phyloP scores from a whole-genome alignment of 345 rosid genomes.

The Citrus reticulata region DNA sequence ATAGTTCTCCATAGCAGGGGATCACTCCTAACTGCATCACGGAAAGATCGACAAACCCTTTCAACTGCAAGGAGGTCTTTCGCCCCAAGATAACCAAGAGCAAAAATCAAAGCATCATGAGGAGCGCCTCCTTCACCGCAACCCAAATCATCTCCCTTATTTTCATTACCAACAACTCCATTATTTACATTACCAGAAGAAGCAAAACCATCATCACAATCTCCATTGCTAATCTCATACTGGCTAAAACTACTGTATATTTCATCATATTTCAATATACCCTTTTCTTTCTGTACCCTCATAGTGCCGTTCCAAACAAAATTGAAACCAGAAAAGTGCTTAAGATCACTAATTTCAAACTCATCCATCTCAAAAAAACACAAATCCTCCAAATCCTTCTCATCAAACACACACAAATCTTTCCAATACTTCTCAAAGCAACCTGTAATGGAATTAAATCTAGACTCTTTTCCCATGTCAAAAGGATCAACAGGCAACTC shows the following conservation, averaged over 20 bases:
- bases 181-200: slow-evolving; percentile 31
- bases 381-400: slow-evolving; percentile 39
- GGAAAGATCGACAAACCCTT: slow-evolving; percentile 63
- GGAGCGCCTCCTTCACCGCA: slow-evolving; percentile 37
- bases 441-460: slow-evolving; percentile 64
- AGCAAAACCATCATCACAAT: slow-evolving; percentile 15
- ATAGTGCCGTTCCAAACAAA: slow-evolving; percentile 73
- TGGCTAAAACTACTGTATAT: slow-evolving; percentile 12
- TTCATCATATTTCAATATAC: slow-evolving; percentile 8
- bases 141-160: slow-evolving; percentile 13
- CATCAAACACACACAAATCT: slow-evolving; percentile 30
- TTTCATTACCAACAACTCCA: slow-evolving; percentile 21
- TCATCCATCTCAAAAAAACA: slow-evolving; percentile 35
- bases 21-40: slow-evolving; percentile 46
- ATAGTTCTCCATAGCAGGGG: slow-evolving; percentile 68
- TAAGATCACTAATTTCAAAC: slow-evolving; percentile 38
- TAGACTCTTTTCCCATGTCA: slow-evolving; percentile 70
- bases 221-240: slow-evolving; percentile 20
- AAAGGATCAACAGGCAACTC: slow-evolving; percentile 90
- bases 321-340: slow-evolving; percentile 70
- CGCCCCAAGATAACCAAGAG: slow-evolving; percentile 59
- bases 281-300: slow-evolving; percentile 43
- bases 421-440: slow-evolving; percentile 82
- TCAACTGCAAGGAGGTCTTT: slow-evolving; percentile 72
- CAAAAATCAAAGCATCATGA: slow-evolving; percentile 55